Conservation (phyloP, 495 filamentous ascomycete genomes). For the Amniculicola lignicola region DNA sequence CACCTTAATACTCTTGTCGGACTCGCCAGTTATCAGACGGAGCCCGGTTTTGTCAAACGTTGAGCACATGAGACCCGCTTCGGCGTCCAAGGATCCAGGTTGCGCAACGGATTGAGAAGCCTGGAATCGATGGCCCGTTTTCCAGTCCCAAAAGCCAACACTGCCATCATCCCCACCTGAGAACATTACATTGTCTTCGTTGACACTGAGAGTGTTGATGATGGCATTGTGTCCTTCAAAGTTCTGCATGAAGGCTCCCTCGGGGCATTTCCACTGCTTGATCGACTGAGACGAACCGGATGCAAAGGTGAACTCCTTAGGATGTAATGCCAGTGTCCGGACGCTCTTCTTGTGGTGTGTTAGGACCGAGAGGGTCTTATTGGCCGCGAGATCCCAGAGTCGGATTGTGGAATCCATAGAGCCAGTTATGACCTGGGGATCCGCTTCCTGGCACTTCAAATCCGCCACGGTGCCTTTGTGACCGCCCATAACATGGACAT, state of each 20-base stretch:
- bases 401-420: constrained; percentile 91
- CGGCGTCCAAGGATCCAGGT: constrained; percentile 89
- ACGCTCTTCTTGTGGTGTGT: constrained; percentile 99
- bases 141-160: constrained; percentile 99
- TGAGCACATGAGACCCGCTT: constrained; percentile 88
- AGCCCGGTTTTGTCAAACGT: constrained; percentile 87
- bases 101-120: constrained; percentile 84
- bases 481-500: constrained; percentile 84
- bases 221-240: constrained; percentile 96
- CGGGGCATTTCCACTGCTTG: constrained; percentile 99
- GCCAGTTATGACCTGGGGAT: constrained; percentile 89
- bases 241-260: constrained; percentile 98
- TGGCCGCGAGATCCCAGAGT: constrained; percentile 93
- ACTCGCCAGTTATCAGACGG: constrained; percentile 87
- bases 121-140: constrained; percentile 90
- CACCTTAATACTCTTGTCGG: constrained; percentile 97
- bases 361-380: constrained; percentile 91
- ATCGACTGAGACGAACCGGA: constrained; percentile 87
- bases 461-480: constrained; percentile 87
- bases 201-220: constrained; percentile 90
- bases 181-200: constrained; percentile 92
- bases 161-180: constrained; percentile 95
- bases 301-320: constrained; percentile 94
- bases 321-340: constrained; percentile 78
- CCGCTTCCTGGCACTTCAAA: constrained; percentile 89